A percentile compares a stretch with the other conserved stretches of the same genome.
Conservation (phyloP, 2,329 filamentous ascomycete genomes). For the Pseudocercospora cruenta region DNA sequence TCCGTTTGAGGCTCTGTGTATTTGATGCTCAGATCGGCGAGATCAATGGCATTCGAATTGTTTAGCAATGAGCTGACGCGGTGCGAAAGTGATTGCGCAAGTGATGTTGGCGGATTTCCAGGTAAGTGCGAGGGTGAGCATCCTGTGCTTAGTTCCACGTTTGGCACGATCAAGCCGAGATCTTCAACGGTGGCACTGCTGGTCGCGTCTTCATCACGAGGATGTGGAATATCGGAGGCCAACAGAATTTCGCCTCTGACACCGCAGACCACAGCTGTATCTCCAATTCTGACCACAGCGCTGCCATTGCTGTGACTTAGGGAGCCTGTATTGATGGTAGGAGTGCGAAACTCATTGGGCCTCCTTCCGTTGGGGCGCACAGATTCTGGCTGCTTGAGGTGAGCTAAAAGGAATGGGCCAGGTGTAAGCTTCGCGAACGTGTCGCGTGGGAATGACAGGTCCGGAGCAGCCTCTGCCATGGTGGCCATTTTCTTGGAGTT, state of each 20-base stretch:
- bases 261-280: slow-evolving; percentile 93
- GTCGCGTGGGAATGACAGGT: slow-evolving; percentile 61
- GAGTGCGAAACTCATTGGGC: slow-evolving; percentile 68
- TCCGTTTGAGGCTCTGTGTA: slow-evolving; percentile 51
- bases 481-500: slow-evolving; percentile 1
- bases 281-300: slow-evolving; percentile 82
- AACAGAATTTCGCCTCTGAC: slow-evolving; percentile 83
- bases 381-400: slow-evolving; percentile 70
- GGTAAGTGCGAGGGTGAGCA: slow-evolving; percentile 85
- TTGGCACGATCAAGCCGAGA: slow-evolving; percentile 81
- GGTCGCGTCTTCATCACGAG: slow-evolving; percentile 39
- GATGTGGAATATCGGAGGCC: slow-evolving; percentile 72
- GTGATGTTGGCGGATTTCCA: slow-evolving; percentile 75
- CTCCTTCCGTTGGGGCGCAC: slow-evolving; percentile 80
- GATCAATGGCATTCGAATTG: slow-evolving; percentile 67
- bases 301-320: slow-evolving; percentile 89
- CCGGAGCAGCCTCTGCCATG: slow-evolving; percentile 20
- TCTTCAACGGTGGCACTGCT: slow-evolving; percentile 44
- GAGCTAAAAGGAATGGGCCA: slow-evolving; percentile 84
- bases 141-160: slow-evolving; percentile 89
- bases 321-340: slow-evolving; percentile 80
- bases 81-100: slow-evolving; percentile 84
- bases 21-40: slow-evolving; percentile 70
- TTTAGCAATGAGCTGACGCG: slow-evolving; percentile 77
- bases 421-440: slow-evolving; percentile 90